Conservation (phyloP, 768 basidiomycete species). For the Russula sp. region DNA sequence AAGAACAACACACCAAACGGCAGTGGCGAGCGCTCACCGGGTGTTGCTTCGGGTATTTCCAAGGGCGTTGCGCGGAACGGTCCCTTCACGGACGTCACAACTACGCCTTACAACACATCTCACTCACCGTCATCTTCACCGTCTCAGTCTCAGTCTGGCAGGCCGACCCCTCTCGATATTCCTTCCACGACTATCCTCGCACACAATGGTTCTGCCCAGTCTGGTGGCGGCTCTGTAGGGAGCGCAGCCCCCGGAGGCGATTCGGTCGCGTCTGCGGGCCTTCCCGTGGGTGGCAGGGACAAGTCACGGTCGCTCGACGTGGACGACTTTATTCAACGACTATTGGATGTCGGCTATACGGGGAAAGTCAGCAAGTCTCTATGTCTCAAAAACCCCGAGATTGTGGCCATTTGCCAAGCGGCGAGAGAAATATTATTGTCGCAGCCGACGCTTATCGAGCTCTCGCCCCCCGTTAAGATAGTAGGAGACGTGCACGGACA, state of each 20-base stretch:
- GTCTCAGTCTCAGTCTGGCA: slow-evolving; percentile 25
- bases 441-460: slow-evolving; percentile 95
- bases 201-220: slow-evolving; percentile 35
- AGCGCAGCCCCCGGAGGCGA: slow-evolving; percentile 35
- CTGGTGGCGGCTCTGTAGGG: slow-evolving; percentile 42
- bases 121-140: slow-evolving; percentile 26
- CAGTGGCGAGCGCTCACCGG: slow-evolving; percentile 30
- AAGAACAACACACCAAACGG: slow-evolving; percentile 36
- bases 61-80: slow-evolving; percentile 18
- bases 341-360: slow-evolving; percentile 94
- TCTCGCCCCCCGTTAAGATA: slow-evolving; percentile 97
- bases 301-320: slow-evolving; percentile 76
- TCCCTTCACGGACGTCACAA: slow-evolving; percentile 34
- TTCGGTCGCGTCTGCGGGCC: slow-evolving; percentile 30
- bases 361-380: slow-evolving; percentile 96
- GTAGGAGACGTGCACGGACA: slow-evolving; percentile 99
- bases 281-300: slow-evolving; percentile 38
- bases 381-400: slow-evolving; percentile 94
- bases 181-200: slow-evolving; percentile 83
- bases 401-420: slow-evolving; percentile 87
- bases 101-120: slow-evolving; percentile 28
- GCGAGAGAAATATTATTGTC: slow-evolving; percentile 93
- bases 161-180: slow-evolving; percentile 63
- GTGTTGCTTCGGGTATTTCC: slow-evolving; percentile 22
- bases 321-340: slow-evolving; percentile 95